Evolutionary conservation across 2,329 filamentous ascomycete genomes (phyloP).

Genomic region (Cryphonectria carpinicola): DNA sequence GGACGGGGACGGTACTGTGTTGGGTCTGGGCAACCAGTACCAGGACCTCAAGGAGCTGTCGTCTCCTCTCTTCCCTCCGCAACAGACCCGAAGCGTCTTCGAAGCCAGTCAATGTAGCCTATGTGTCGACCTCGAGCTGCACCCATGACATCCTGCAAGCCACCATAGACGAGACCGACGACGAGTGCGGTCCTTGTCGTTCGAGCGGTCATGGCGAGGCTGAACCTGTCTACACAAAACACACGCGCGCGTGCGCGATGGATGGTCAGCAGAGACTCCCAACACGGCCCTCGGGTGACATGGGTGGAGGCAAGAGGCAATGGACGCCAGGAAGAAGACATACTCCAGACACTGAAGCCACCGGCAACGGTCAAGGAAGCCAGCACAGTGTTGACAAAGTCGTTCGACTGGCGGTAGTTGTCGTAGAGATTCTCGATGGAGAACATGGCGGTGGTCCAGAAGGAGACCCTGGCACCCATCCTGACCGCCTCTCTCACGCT

Average conservation of each 20-base stretch:
- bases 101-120: constrained; percentile 72
- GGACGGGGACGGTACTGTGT: background rate
- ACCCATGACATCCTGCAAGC: constrained; percentile 76
- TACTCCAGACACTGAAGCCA: constrained; percentile 84
- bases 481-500: constrained; percentile 78
- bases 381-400: constrained; percentile 79
- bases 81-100: constrained; percentile 44
- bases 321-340: constrained; percentile 40
- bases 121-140: constrained; percentile 72
- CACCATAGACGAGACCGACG: constrained; percentile 78
- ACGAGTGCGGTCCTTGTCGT: constrained; percentile 81
- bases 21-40: background rate
- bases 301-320: background rate
- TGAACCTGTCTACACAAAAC: constrained; percentile 68
- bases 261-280: constrained; percentile 18
- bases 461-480: constrained; percentile 71
- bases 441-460: constrained; percentile 79
- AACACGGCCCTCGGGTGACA: constrained; percentile 6
- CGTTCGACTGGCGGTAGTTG: constrained; percentile 67
- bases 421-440: constrained; percentile 86
- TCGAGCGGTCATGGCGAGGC: constrained; percentile 73
- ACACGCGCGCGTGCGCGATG: background rate
- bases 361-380: constrained; percentile 86
- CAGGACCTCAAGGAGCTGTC: background rate
- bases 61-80: constrained; percentile 33